Conservation (phyloP, 495 filamentous ascomycete species). For the Penicillium paradoxum region DNA sequence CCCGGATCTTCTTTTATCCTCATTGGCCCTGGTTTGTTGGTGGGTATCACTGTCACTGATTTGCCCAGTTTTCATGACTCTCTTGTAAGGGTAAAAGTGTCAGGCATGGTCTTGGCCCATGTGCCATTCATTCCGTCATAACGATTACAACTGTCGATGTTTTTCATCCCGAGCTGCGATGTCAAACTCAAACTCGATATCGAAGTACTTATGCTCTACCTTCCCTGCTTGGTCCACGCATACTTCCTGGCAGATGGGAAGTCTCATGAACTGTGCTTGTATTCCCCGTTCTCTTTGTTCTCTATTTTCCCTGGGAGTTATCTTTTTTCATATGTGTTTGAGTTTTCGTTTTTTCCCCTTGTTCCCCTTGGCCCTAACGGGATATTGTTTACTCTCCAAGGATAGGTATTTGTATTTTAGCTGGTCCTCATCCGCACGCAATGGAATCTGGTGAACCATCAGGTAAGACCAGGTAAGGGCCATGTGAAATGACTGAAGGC, state of each 20-base stretch:
- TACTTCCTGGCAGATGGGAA: slow-evolving; percentile 1
- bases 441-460: slow-evolving; percentile 22
- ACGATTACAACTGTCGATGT: slow-evolving; percentile 4
- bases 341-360: slow-evolving; percentile 16
- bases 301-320: slow-evolving; percentile 8
- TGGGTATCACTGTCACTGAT: slow-evolving; percentile 46
- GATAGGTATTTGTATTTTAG: slow-evolving; percentile 52
- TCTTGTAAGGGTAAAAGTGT: slow-evolving; percentile 61
- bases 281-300: slow-evolving; percentile 24
- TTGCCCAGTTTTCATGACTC: slow-evolving; percentile 41
- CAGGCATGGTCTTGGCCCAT: slow-evolving; percentile 10
- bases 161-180: slow-evolving; percentile 1
- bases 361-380: slow-evolving; percentile 10
- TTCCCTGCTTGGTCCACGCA: slow-evolving; percentile 7
- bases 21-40: slow-evolving; percentile 39
- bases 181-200: slow-evolving; percentile 1
- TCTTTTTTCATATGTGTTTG: slow-evolving; percentile 19
- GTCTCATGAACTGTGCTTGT: slow-evolving; percentile 13
- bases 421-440: slow-evolving; percentile 23
- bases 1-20: slow-evolving; percentile 16
- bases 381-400: slow-evolving; percentile 10
- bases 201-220: neutral
- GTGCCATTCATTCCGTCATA: slow-evolving; percentile 2
- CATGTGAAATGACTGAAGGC: slow-evolving; percentile 32
- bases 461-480: slow-evolving; percentile 71